phyloP scores from a whole-genome alignment of 768 basidiomycete species.

The Boletellus emodensis region DNA sequence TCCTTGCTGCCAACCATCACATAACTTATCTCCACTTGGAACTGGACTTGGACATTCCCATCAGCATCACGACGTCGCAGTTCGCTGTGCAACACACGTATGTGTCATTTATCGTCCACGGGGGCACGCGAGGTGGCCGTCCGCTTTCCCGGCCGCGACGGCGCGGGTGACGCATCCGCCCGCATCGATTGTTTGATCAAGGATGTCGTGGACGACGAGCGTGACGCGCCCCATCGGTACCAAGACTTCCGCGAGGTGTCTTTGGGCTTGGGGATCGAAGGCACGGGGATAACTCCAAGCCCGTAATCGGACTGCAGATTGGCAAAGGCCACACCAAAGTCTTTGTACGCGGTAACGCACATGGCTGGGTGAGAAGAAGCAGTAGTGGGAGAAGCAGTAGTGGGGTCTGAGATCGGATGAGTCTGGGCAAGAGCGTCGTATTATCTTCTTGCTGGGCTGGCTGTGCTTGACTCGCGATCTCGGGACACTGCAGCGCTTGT shows the following conservation, averaged over 20 bases:
- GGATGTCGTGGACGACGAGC: slow-evolving; percentile 15
- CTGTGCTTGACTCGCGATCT: not conserved
- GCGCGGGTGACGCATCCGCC: not conserved
- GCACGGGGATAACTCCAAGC: slow-evolving; percentile 4
- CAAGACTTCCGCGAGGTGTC: slow-evolving; percentile 10
- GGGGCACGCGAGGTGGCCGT: too few relatives aligned
- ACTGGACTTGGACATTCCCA: not conserved
- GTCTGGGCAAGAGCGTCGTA: not conserved
- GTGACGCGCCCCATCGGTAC: slow-evolving; percentile 15
- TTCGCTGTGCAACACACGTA: not conserved
- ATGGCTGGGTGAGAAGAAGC: not conserved
- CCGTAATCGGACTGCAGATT: slow-evolving; percentile 22
- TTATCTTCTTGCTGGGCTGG: not conserved
- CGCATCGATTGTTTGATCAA: slow-evolving; percentile 1
- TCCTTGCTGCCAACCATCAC: too few relatives aligned
- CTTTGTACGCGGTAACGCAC: slow-evolving; percentile 14
- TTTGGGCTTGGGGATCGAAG: not conserved
- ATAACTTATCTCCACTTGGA: too few relatives aligned
- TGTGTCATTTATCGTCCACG: not conserved
- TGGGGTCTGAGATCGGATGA: not conserved
- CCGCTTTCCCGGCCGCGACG: not conserved
- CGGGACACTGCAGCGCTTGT: not conserved
- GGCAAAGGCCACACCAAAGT: slow-evolving; percentile 22
- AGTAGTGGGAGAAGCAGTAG: not conserved
- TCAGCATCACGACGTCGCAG: not conserved